Evolutionary conservation across 305 asterid genomes (phyloP).

Genomic region (Solanum hybrid): DNA sequence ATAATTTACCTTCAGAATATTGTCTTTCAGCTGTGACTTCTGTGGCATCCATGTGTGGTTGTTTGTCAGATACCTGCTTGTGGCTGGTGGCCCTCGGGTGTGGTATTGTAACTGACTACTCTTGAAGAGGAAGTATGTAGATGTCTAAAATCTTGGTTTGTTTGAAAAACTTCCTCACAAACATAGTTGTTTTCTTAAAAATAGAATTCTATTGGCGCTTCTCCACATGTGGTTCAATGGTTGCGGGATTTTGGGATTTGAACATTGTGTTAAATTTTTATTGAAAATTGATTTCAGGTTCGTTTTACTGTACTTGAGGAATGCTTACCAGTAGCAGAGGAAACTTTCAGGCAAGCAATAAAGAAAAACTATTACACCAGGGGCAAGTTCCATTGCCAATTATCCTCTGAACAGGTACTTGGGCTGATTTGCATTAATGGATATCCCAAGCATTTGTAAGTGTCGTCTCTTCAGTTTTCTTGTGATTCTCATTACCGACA

Average conservation of each 20-base stretch:
- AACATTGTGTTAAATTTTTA: constrained; percentile 4
- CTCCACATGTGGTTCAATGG: background rate
- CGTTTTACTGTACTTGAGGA: constrained; percentile 56
- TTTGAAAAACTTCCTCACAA: background rate
- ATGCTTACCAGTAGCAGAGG: constrained; percentile 82
- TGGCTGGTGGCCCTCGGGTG: background rate
- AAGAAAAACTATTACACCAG: constrained; percentile 64
- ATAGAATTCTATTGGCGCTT: background rate
- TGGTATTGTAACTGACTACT: background rate
- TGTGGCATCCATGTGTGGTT: background rate
- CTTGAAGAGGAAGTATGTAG: background rate
- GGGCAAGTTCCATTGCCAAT: constrained; percentile 53
- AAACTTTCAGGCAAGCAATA: constrained; percentile 63
- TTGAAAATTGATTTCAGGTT: constrained; percentile 39
- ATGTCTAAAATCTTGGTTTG: background rate
- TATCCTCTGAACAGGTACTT: constrained; percentile 68
- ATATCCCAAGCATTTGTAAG: background rate
- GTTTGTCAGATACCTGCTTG: background rate
- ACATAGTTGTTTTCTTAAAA: background rate
- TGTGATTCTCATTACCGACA: background rate
- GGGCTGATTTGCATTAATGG: background rate
- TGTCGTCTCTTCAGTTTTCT: background rate
- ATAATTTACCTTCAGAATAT: background rate
- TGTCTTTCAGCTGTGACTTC: background rate
- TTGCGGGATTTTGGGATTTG: background rate